Base-by-base conservation (phyloP, 2,329 filamentous ascomycete genomes). In the Phialemonium atrogriseum region DNA sequence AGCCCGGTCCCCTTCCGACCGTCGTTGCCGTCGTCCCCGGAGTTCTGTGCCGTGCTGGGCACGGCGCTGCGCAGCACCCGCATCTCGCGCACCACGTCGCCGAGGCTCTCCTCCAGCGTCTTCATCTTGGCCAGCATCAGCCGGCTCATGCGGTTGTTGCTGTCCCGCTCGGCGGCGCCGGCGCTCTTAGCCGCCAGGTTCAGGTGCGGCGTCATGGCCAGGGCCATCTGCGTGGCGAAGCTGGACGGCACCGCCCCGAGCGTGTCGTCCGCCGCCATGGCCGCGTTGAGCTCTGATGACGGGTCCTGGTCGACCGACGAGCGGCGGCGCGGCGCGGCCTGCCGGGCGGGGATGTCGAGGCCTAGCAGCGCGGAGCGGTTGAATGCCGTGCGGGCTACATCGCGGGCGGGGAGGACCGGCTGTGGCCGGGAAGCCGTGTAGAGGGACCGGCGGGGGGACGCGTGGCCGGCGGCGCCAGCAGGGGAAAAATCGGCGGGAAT, bases 51-150 rank as follows among this genome's bases (percentile, higher is more conserved):
- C 6, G 69, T 70, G 3, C 64, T 60, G 4, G 63, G 60, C 20
- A 56, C 56, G 23, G 56, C 60, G 27, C 55, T 51, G 27, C 44
- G 73, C 52, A 73, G 59, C 40, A 77, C 74, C 39, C 83, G 77
- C 53, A 94, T 80, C 54, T 91, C 85, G 40, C 75, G 77, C 35
- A 87, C 73, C n/a, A 94, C 80, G 37, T 94, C 85, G 3, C 82
- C 73, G 54, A 96, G 89, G 10, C 87, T 82, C 56, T 94, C 86
- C 53, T 96, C 88, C 3, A 96, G 68, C 7, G 82, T 89, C 54
- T 91, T 91, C 86, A 95, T 95, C 20, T 86, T 70, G 7, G 86
- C 85, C 27, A 95, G 64, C 57, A 95, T 82, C 27, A 94, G 70
- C 34, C 85, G 74, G 44, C 80, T 78, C 71, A 88, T 82, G 24